These are phyloP conservation scores for Lepidium aucheri DNA, from an alignment of 345 rosid genomes.

Conservation along the genomic window DNA sequence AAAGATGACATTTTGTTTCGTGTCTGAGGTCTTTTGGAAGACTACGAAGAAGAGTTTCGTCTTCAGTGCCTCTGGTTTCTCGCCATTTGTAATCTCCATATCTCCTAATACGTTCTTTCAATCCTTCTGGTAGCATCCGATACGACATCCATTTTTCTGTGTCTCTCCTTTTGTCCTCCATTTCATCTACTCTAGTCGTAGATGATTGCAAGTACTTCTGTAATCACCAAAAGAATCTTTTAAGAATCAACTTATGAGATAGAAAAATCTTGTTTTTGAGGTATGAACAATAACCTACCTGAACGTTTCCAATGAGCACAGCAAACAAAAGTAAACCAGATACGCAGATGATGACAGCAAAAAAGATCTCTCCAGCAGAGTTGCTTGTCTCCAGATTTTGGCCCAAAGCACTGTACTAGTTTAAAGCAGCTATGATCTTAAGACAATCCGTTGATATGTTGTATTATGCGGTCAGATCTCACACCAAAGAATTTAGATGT, in stretches of 20 bases:
- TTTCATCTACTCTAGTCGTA: slow-evolving; percentile 18
- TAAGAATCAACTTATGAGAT: too few relatives aligned
- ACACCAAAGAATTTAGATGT: background rate
- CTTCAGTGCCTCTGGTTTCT: slow-evolving; percentile 16
- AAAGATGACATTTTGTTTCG: slow-evolving; percentile 20
- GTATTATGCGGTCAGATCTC: too few relatives aligned
- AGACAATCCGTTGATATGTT: too few relatives aligned
- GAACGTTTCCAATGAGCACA: slow-evolving; percentile 33
- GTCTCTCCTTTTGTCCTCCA: slow-evolving; percentile 21
- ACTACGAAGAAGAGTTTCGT: slow-evolving; percentile 12
- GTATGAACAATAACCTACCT: slow-evolving; percentile 11
- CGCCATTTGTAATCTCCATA: slow-evolving; percentile 8
- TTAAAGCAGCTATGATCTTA: background rate
- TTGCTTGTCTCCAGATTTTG: slow-evolving; percentile 38
- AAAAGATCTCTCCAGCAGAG: slow-evolving; percentile 23
- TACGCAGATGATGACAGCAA: slow-evolving; percentile 36
- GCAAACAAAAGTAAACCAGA: slow-evolving; percentile 43
- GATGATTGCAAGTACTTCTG: slow-evolving; percentile 22
- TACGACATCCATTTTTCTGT: slow-evolving; percentile 24
- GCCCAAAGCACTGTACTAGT: slow-evolving; percentile 34
- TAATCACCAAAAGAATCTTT: background rate
- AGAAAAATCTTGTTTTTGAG: too few relatives aligned
- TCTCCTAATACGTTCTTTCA: slow-evolving; percentile 11
- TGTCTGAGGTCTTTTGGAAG: slow-evolving; percentile 13
- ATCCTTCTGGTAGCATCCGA: slow-evolving; percentile 3